Conservation (phyloP, 805 yeast species). For the Candida tallmaniae region DNA sequence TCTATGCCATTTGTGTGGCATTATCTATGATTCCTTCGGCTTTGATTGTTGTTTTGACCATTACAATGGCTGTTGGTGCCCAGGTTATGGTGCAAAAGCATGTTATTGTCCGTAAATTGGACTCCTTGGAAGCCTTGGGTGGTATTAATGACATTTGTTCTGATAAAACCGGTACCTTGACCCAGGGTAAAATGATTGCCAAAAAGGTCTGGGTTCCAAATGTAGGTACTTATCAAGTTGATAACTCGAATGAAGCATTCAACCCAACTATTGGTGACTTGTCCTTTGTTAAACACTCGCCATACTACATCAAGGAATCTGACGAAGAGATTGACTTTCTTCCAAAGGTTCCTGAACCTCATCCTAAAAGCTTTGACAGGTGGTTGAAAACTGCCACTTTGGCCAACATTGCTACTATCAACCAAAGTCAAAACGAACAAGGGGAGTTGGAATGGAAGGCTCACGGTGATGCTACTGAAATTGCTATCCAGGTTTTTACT, state of each 20-base stretch:
- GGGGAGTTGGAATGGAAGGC: slow-evolving; percentile 34
- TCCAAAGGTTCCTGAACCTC: slow-evolving; percentile 19
- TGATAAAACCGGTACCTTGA: slow-evolving; percentile 38
- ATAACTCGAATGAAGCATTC: slow-evolving; percentile 30
- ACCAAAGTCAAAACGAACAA: slow-evolving; percentile 23
- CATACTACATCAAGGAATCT: slow-evolving; percentile 22
- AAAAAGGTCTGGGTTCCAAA: slow-evolving; percentile 33
- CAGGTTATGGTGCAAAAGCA: slow-evolving; percentile 32
- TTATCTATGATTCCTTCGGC: slow-evolving; percentile 38
- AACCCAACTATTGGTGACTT: slow-evolving; percentile 41
- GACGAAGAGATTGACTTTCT: slow-evolving; percentile 38
- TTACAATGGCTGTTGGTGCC: slow-evolving; percentile 40
- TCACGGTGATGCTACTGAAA: slow-evolving; percentile 83
- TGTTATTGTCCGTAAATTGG: slow-evolving; percentile 35
- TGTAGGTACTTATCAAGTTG: slow-evolving; percentile 29
- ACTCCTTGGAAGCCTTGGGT: slow-evolving; percentile 36
- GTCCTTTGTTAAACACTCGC: slow-evolving; percentile 23
- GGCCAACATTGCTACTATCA: slow-evolving; percentile 38
- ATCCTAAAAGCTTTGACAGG: slow-evolving; percentile 15
- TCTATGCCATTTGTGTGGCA: slow-evolving; percentile 38
- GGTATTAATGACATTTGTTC: slow-evolving; percentile 38
- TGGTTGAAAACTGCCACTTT: slow-evolving; percentile 34
- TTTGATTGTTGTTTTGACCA: slow-evolving; percentile 34
- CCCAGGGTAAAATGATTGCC: slow-evolving; percentile 37
- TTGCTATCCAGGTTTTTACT: slow-evolving; percentile 78